Evolutionary conservation across 2,329 filamentous ascomycete genomes (phyloP), one percentile per base, ranked within the genome.

Genomic region (Ceratocystis diversiconidia): DNA sequence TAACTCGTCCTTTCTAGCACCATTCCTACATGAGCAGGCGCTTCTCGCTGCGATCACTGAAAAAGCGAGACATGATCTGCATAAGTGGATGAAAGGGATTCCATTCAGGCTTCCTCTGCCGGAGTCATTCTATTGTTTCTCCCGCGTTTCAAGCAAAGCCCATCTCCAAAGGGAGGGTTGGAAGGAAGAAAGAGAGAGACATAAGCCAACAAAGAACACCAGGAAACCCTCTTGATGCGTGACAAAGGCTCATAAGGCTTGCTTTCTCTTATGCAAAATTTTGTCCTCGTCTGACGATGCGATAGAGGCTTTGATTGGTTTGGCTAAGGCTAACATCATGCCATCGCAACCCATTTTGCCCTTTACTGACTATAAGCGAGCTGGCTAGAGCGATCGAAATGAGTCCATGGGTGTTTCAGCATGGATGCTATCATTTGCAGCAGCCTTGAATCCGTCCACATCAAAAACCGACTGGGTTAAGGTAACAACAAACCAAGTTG

Each of bases 101-200:
- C 15, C 28, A 59, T 59, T 32, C 55, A 36, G 25, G 55, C 55
- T 59, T 59, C 55, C 17, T 59, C 55, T 59, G 55, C 25, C 55
- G 30, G 55, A 8, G 55, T 28, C 55, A n/a, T 19, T 25, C 22
- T 17, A 59, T 59, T 59, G 55, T 59, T 30, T 59, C 55, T 59
- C 22, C 55, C 55, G 32, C 28, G 55, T 59, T 59, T 59, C 55
- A 59, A 59, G 32, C 55, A 59, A 36, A 59, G 55, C 55, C 55
- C 25, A n/a, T 22, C n/a, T 22, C n/a, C 48, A 52, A 52, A 25
- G 48, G 48, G 22, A 41, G 36, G 48, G 4, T 12, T 52, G n/a
- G 48, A 52, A 52, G 48, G 55, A n/a, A 22, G 15, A 59, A 59
- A 32, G 55, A 17, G 55, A 59, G 55, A 59, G 15, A 5, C 55